Evolutionary conservation across 129 eudicot species (phyloP).

Genomic region (Mikania micrantha): DNA sequence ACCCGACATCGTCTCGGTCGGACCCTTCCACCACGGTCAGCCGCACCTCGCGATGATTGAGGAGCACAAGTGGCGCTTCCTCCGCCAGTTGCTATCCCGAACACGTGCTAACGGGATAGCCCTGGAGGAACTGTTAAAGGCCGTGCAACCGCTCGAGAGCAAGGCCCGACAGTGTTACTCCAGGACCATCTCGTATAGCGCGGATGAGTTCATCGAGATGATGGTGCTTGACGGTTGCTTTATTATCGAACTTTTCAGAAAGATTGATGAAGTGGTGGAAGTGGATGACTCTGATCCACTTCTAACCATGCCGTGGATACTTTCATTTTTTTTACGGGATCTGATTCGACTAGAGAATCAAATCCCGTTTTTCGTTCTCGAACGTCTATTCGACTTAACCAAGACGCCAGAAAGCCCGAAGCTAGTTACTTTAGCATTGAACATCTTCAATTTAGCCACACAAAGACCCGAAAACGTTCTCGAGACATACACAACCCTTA

Average conservation of each 20-base stretch:
- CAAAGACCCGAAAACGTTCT: constrained; percentile 37
- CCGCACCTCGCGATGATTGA: constrained; percentile 57
- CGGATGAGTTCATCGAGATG: constrained; percentile 60
- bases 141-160: constrained; percentile 48
- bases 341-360: constrained; percentile 68
- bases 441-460: constrained; percentile 37
- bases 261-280: constrained; percentile 25
- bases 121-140: constrained; percentile 33
- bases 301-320: constrained; percentile 53
- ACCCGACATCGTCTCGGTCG: constrained; percentile 71
- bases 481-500: constrained; percentile 12
- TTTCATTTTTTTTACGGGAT: constrained; percentile 58
- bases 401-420: constrained; percentile 20
- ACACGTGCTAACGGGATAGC: constrained; percentile 25
- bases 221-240: constrained; percentile 86
- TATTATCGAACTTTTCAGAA: constrained; percentile 59
- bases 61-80: constrained; percentile 81
- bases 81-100: constrained; percentile 38
- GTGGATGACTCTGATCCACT: constrained; percentile 55
- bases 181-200: constrained; percentile 17
- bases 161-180: constrained; percentile 62
- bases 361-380: constrained; percentile 63
- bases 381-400: constrained; percentile 51
- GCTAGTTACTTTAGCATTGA: constrained; percentile 26
- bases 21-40: constrained; percentile 77